These are phyloP conservation scores for Orbilia blumenaviensis DNA, from an alignment of 2,329 filamentous ascomycete genomes.

Conservation along the genomic window DNA sequence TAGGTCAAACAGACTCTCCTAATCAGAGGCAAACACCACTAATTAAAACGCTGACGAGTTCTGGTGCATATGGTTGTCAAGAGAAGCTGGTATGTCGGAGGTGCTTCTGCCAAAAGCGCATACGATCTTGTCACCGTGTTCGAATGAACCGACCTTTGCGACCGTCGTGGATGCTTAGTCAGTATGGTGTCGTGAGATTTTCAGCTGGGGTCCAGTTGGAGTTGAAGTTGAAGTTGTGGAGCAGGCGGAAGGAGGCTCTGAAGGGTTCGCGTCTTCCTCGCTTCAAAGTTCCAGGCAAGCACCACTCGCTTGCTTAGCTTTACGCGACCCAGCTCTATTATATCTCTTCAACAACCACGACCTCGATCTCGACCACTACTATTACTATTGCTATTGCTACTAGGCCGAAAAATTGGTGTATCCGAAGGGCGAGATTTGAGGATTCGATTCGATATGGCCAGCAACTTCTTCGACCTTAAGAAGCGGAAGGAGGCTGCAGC, in stretches of 20 bases:
- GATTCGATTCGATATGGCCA: conserved; percentile 31
- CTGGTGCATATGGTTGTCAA: background rate
- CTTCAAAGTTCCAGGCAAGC: too few relatives aligned
- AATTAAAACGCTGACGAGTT: background rate
- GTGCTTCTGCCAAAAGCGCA: background rate
- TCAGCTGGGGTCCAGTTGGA: too few relatives aligned
- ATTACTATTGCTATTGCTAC: too few relatives aligned
- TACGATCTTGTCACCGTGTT: background rate
- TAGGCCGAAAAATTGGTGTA: too few relatives aligned
- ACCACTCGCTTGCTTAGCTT: too few relatives aligned
- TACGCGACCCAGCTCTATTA: too few relatives aligned
- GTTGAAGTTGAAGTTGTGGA: background rate
- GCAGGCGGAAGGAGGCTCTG: background rate
- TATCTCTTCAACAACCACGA: too few relatives aligned
- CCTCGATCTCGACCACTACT: conserved; percentile 5
- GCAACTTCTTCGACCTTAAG: conserved; percentile 88
- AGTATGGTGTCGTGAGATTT: background rate
- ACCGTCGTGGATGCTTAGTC: background rate
- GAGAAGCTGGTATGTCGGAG: background rate
- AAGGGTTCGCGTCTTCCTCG: background rate
- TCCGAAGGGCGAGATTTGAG: background rate
- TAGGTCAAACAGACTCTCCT: background rate
- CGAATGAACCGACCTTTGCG: background rate
- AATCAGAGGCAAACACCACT: conserved; percentile 9
- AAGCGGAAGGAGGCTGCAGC: conserved; percentile 82